Conservation (phyloP, 1,284 basidiomycete genomes). For the Naganishia sp. region DNA sequence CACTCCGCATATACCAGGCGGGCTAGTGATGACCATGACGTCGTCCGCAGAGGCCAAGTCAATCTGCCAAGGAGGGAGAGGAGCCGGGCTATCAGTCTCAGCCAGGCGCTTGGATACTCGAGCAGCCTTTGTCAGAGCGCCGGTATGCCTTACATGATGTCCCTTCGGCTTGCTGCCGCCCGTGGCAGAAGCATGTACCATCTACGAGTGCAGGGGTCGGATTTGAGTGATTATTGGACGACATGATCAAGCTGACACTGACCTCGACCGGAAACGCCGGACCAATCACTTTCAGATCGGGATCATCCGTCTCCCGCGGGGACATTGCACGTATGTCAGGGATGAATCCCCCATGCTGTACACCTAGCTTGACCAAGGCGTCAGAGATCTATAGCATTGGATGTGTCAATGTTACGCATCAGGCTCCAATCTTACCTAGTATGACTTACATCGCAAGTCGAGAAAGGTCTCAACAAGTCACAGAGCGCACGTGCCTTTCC, state of each 20-base stretch:
- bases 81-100: not conserved
- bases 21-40: constrained; percentile 76
- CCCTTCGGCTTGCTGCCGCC: constrained; percentile 66
- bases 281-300: constrained; percentile 59
- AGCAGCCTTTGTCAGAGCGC: not conserved
- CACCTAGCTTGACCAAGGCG: constrained; percentile 80
- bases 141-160: constrained; percentile 63
- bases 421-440: no score
- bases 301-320: constrained; percentile 57
- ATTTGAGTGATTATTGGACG: not conserved
- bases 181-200: constrained; percentile 68
- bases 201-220: constrained; percentile 47
- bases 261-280: constrained; percentile 84
- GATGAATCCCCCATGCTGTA: constrained; percentile 74
- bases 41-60: constrained; percentile 70
- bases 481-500: not conserved
- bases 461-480: constrained; percentile 3
- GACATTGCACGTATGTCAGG: constrained; percentile 72
- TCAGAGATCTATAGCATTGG: constrained; percentile 70
- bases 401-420: not conserved
- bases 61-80: constrained; percentile 47
- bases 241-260: constrained; percentile 18
- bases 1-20: constrained; percentile 60
- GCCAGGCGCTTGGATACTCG: not conserved
- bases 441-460: constrained; percentile 16